Evolutionary conservation across 2,329 filamentous ascomycete genomes (phyloP).

Genomic region (Passalora sequoiae): DNA sequence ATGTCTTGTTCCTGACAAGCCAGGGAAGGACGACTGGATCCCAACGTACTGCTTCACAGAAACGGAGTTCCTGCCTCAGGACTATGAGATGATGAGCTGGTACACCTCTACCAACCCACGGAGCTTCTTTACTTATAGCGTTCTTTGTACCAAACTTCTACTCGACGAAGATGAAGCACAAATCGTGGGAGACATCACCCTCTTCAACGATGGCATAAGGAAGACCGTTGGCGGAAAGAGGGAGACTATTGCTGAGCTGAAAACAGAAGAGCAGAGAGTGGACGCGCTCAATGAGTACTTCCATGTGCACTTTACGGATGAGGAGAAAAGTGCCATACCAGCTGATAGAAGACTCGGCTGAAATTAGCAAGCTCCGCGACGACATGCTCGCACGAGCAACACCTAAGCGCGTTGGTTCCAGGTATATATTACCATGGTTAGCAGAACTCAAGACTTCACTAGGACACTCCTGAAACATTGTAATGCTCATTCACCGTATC

Average conservation of each 20-base stretch:
- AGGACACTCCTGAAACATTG: too few relatives aligned
- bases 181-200: slow-evolving; percentile 36
- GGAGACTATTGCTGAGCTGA: slow-evolving; percentile 37
- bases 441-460: too few relatives aligned
- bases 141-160: slow-evolving; percentile 54
- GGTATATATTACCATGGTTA: too few relatives aligned
- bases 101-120: slow-evolving; percentile 47
- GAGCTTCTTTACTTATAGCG: slow-evolving; percentile 51
- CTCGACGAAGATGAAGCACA: slow-evolving; percentile 36
- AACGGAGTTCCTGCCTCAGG: slow-evolving; percentile 56
- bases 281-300: slow-evolving; percentile 42
- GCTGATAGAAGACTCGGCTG: slow-evolving; percentile 10
- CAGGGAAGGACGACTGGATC: slow-evolving; percentile 47
- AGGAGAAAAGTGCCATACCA: slow-evolving; percentile 12
- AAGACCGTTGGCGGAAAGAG: slow-evolving; percentile 42
- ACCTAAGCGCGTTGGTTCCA: too few relatives aligned
- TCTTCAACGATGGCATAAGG: slow-evolving; percentile 44
- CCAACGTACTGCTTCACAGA: slow-evolving; percentile 62
- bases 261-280: slow-evolving; percentile 42
- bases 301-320: slow-evolving; percentile 34
- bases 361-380: too few relatives aligned
- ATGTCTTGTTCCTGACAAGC: slow-evolving; percentile 27
- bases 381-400: too few relatives aligned
- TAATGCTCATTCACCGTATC: too few relatives aligned
- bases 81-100: slow-evolving; percentile 59